phyloP scores from a whole-genome alignment of 2,329 filamentous ascomycete species.

The Ophiobolus disseminans region DNA sequence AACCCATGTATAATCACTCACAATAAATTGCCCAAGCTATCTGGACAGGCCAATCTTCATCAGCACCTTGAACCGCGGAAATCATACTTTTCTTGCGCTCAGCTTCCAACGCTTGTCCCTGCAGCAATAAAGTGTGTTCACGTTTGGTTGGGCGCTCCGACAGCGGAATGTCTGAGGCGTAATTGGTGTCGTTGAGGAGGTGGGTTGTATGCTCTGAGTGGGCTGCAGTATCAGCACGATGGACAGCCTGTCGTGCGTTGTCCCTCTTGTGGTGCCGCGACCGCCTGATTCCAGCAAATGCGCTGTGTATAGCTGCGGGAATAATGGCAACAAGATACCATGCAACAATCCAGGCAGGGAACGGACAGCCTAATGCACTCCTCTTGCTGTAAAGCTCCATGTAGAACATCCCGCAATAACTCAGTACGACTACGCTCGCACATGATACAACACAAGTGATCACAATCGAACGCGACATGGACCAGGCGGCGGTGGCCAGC shows the following conservation, averaged over 20 bases:
- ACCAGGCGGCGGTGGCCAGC: slow-evolving; percentile 17
- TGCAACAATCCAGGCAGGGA: slow-evolving; percentile 29
- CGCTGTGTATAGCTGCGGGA: slow-evolving; percentile 32
- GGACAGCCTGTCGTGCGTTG: not conserved
- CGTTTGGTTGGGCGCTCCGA: not conserved
- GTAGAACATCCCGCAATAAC: slow-evolving; percentile 26
- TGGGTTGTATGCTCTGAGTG: not conserved
- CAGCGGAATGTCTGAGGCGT: not conserved
- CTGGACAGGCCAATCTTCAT: slow-evolving; percentile 39
- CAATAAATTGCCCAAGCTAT: slow-evolving; percentile 44
- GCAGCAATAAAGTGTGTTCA: not conserved
- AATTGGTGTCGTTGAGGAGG: not conserved
- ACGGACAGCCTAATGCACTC: slow-evolving; percentile 39
- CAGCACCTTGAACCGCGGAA: slow-evolving; percentile 35
- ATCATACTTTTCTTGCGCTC: slow-evolving; percentile 12
- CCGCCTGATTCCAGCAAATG: slow-evolving; percentile 16
- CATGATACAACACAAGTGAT: not conserved
- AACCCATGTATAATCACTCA: too few relatives aligned
- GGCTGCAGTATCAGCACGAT: not conserved
- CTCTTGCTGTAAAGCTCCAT: slow-evolving; percentile 44
- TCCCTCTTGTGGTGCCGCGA: slow-evolving; percentile 5
- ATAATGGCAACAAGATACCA: slow-evolving; percentile 37
- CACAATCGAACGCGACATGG: not conserved
- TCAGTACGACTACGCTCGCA: slow-evolving; percentile 6
- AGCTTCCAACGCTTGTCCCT: not conserved